Evolutionary conservation across 768 basidiomycete genomes (phyloP).

Genomic region (Suillus subaureus): DNA sequence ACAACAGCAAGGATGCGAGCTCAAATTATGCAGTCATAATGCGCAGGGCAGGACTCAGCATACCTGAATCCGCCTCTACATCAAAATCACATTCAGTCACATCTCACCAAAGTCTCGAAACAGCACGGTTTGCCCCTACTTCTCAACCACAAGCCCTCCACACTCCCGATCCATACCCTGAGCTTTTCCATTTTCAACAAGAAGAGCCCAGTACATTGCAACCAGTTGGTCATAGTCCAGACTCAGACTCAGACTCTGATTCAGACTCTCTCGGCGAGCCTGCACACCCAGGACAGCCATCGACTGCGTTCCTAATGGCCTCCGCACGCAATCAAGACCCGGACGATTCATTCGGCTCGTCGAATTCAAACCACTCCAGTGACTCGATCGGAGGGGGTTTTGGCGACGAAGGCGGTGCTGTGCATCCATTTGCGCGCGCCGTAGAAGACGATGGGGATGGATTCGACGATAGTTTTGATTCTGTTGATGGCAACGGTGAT

Average conservation of each 20-base stretch:
- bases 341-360: slow-evolving; percentile 42
- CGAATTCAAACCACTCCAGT: slow-evolving; percentile 60
- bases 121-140: slow-evolving; percentile 5
- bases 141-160: slow-evolving; percentile 13
- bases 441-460: slow-evolving; percentile 36
- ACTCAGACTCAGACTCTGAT: slow-evolving; percentile 52
- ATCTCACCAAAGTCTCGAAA: slow-evolving; percentile 12
- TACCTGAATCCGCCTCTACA: slow-evolving; percentile 35
- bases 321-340: slow-evolving; percentile 34
- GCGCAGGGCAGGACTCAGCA: slow-evolving; percentile 55
- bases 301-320: slow-evolving; percentile 72
- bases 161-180: slow-evolving; percentile 28
- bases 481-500: slow-evolving; percentile 49
- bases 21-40: slow-evolving; percentile 72
- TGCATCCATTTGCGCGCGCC: slow-evolving; percentile 62
- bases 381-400: slow-evolving; percentile 52
- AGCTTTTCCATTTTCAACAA: slow-evolving; percentile 29
- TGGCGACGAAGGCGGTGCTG: slow-evolving; percentile 39
- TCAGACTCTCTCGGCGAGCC: slow-evolving; percentile 64
- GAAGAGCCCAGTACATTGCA: slow-evolving; percentile 24
- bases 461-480: slow-evolving; percentile 57
- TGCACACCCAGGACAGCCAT: slow-evolving; percentile 62
- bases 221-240: slow-evolving; percentile 24
- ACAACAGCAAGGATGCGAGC: slow-evolving; percentile 52
- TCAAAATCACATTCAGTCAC: slow-evolving; percentile 17